These are phyloP conservation scores for Cucurbita argyrosperma DNA, from an alignment of 306 rosid genomes.

Conservation along the genomic window DNA sequence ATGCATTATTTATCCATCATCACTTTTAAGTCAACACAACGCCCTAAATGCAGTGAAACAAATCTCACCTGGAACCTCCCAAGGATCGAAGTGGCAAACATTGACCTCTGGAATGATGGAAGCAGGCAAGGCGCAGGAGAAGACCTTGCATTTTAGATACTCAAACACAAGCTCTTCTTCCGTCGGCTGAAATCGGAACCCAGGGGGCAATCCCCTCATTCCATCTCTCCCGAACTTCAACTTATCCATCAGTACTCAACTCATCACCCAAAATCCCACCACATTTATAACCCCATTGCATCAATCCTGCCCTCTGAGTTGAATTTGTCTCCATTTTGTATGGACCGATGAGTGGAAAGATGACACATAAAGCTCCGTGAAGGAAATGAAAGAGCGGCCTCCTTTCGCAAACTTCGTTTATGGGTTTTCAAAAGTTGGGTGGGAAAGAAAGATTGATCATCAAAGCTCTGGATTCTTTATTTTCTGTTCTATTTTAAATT, in stretches of 20 bases:
- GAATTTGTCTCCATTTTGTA: background rate
- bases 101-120: constrained; percentile 70
- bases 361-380: background rate
- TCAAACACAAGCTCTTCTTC: constrained; percentile 85
- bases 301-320: too few relatives aligned
- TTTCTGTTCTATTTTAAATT: background rate
- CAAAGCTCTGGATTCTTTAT: background rate
- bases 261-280: too few relatives aligned
- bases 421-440: background rate
- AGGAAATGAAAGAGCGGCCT: background rate
- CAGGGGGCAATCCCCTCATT: constrained; percentile 68
- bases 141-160: constrained; percentile 58
- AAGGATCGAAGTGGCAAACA: constrained; percentile 59
- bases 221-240: constrained; percentile 29
- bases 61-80: constrained; percentile 66
- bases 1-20: too few relatives aligned
- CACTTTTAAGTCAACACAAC: too few relatives aligned
- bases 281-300: too few relatives aligned
- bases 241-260: constrained; percentile 17
- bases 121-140: constrained; percentile 65
- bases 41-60: too few relatives aligned
- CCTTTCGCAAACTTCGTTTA: background rate
- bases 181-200: constrained; percentile 89
- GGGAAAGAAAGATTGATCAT: background rate
- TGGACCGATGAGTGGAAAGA: background rate